phyloP scores from a whole-genome alignment of 1,284 basidiomycete genomes.

The Porodaedalea pini region DNA sequence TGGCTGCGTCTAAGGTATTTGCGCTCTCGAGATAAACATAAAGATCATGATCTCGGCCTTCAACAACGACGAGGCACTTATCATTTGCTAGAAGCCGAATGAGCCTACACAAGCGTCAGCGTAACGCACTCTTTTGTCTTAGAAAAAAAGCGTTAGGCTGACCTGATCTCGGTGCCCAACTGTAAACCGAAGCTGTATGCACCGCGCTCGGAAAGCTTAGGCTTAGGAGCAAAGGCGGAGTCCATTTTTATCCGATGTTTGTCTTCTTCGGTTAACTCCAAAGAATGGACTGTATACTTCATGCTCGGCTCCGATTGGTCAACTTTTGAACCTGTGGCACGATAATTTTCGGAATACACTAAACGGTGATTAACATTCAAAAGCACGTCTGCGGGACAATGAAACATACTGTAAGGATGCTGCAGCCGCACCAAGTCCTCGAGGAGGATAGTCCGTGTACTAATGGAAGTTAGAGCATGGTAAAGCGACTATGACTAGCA shows the following conservation, averaged over 20 bases:
- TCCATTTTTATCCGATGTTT: slow-evolving; percentile 41
- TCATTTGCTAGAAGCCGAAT: slow-evolving; percentile 35
- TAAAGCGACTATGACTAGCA: not conserved
- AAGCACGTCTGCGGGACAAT: not conserved
- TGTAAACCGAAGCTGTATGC: slow-evolving; percentile 35
- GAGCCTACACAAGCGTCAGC: slow-evolving; percentile 31
- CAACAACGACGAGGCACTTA: slow-evolving; percentile 41
- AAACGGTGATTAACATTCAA: not conserved
- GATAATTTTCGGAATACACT: slow-evolving; percentile 16
- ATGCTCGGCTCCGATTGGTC: slow-evolving; percentile 27
- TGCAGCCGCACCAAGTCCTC: not conserved
- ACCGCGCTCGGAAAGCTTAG: slow-evolving; percentile 26
- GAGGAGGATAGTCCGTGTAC: not conserved
- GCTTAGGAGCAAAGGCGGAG: slow-evolving; percentile 35
- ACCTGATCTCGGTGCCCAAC: slow-evolving; percentile 17
- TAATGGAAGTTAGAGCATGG: not conserved
- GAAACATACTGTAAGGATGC: not conserved
- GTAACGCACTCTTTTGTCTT: not conserved
- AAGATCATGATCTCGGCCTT: slow-evolving; percentile 33
- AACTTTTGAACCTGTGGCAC: slow-evolving; percentile 2
- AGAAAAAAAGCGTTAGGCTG: not conserved
- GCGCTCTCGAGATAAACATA: slow-evolving; percentile 40
- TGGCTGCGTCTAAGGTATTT: slow-evolving; percentile 31
- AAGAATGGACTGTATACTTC: slow-evolving; percentile 34
- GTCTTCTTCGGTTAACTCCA: slow-evolving; percentile 41